These are phyloP conservation scores for Fusarium continuum DNA, from an alignment of 2,329 filamentous ascomycete genomes.

Conservation along the genomic window DNA sequence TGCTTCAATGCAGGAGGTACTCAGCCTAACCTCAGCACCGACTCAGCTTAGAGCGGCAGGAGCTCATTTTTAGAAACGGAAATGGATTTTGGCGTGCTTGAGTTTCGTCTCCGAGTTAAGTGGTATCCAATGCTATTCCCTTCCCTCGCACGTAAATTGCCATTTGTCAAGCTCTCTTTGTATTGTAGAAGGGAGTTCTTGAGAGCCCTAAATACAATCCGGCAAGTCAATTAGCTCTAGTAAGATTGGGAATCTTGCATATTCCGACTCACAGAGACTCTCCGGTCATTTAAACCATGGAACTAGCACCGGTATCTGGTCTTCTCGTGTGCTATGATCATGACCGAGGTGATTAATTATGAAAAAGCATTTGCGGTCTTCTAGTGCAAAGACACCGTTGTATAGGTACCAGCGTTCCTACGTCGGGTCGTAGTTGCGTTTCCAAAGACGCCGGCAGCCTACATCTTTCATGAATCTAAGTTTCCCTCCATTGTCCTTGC, in stretches of 20 bases:
- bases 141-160: not conserved
- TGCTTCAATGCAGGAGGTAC: too few relatives aligned
- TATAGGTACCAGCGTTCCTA: not conserved
- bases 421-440: not conserved
- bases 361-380: not conserved
- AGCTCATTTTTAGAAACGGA: too few relatives aligned
- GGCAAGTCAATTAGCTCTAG: not conserved
- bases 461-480: not conserved
- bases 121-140: not conserved
- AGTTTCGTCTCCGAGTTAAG: too few relatives aligned
- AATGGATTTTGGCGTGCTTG: too few relatives aligned
- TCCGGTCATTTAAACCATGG: not conserved
- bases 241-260: not conserved
- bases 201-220: not conserved
- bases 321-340: not conserved
- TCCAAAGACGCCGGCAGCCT: not conserved
- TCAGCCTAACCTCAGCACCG: too few relatives aligned
- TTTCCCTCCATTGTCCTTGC: not conserved
- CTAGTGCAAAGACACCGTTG: not conserved
- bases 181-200: not conserved
- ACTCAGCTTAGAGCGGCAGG: too few relatives aligned
- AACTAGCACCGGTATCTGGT: not conserved
- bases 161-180: not conserved
- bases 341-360: not conserved
- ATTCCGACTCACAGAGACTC: not conserved